Conservation (phyloP, 495 filamentous ascomycete species). For the Elasticomyces elasticus region DNA sequence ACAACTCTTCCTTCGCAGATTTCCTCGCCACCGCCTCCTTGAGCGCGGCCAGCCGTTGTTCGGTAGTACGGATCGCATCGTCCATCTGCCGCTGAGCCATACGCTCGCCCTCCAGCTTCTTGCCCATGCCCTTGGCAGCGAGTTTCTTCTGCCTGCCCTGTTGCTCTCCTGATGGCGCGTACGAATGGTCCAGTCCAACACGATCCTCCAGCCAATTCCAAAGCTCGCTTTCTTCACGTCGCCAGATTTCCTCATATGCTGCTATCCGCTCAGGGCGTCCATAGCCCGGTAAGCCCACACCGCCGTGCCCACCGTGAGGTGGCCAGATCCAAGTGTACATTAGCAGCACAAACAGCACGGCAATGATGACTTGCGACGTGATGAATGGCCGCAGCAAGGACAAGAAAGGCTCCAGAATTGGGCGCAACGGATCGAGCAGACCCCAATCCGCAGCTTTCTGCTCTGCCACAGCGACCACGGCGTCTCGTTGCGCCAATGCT, state of each 20-base stretch:
- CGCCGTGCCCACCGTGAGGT: constrained; percentile 13
- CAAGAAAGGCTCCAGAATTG: constrained; percentile 57
- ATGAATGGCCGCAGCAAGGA: constrained; percentile 62
- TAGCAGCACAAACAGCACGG: constrained; percentile 46
- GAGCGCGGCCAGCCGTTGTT: constrained; percentile 66
- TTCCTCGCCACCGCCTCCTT: constrained; percentile 59
- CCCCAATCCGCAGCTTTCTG: constrained; percentile 54
- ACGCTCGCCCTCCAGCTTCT: constrained; percentile 53
- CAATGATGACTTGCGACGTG: constrained; percentile 50
- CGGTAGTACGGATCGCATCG: constrained; percentile 74
- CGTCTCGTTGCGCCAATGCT: constrained; percentile 31
- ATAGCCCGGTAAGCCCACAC: constrained; percentile 11
- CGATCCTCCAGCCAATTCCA: constrained; percentile 96
- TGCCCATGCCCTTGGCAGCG: constrained; percentile 28
- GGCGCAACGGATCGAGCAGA: constrained; percentile 63
- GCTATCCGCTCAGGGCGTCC: constrained; percentile 54
- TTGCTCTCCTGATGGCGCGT: constrained; percentile 23
- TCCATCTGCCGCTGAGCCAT: constrained; percentile 75
- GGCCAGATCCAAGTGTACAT: constrained; percentile 41
- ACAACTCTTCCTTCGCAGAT: not conserved
- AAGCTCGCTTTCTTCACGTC: constrained; percentile 74
- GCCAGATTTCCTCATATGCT: constrained; percentile 93
- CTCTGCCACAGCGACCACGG: constrained; percentile 6
- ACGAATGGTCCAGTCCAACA: constrained; percentile 52
- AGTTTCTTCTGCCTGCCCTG: constrained; percentile 27